A percentile compares a stretch with the other conserved stretches of the same genome.
Evolutionary conservation across 345 rosid genomes (phyloP).

Genomic region (Dovyalis caffra): DNA sequence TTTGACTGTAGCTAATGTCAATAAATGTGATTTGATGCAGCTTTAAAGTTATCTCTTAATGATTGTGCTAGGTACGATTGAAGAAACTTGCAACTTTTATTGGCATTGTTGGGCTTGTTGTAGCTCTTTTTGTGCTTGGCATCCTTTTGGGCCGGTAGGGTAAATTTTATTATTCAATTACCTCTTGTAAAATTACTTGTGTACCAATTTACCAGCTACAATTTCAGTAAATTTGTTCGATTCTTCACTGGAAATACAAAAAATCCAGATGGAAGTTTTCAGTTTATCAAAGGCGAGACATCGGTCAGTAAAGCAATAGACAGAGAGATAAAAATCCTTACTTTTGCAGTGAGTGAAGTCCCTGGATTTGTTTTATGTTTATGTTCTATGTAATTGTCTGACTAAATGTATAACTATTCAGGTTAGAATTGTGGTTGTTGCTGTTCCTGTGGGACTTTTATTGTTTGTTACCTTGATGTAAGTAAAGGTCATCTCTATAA

Average conservation of each 20-base stretch:
- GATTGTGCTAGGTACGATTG: conserved; percentile 72
- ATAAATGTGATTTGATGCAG: conserved; percentile 11
- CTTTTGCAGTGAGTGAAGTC: conserved; percentile 74
- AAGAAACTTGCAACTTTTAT: conserved; percentile 99
- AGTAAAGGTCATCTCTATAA: conserved; percentile 29
- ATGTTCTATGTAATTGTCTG: conserved; percentile 11
- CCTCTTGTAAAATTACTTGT: conserved; percentile 11
- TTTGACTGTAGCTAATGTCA: neutral
- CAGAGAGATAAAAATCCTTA: conserved; percentile 76
- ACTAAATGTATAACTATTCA: conserved; percentile 36
- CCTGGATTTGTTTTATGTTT: conserved; percentile 17
- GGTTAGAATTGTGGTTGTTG: conserved; percentile 99
- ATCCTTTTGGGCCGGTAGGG: conserved; percentile 78
- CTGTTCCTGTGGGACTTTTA: conserved; percentile 99
- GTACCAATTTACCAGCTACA: conserved; percentile 8
- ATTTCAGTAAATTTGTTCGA: conserved; percentile 35
- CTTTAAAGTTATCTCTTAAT: conserved; percentile 18
- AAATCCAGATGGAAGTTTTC: conserved; percentile 48
- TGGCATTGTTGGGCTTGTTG: conserved; percentile 87
- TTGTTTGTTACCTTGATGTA: conserved; percentile 98
- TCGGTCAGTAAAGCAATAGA: conserved; percentile 53
- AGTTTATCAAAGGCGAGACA: conserved; percentile 72
- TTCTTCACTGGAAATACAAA: conserved; percentile 81
- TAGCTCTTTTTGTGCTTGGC: conserved; percentile 71
- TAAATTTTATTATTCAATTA: conserved; percentile 11